Percentiles rank a stretch among this genome's conserved stretches.
These are phyloP conservation scores for Boletus subparvulus DNA, from an alignment of 768 basidiomycete species.

Conservation along the genomic window DNA sequence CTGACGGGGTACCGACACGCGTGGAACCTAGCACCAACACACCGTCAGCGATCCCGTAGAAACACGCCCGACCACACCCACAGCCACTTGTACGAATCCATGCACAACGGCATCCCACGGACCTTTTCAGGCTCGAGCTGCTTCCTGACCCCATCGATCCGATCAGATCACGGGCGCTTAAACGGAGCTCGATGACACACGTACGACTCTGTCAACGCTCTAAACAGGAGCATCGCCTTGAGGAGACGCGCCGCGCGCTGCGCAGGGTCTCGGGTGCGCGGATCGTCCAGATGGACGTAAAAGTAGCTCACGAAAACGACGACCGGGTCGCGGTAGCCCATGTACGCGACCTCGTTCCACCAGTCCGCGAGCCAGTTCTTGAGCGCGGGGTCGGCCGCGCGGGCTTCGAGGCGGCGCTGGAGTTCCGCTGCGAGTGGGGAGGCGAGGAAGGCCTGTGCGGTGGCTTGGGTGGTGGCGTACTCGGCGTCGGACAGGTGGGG, in stretches of 20 bases:
- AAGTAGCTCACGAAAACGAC: slow-evolving; percentile 94
- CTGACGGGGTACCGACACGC: slow-evolving; percentile 83
- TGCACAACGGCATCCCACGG: slow-evolving; percentile 75
- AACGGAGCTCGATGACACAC: background rate
- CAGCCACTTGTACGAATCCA: slow-evolving; percentile 95
- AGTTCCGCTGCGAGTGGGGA: slow-evolving; percentile 70
- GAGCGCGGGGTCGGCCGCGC: slow-evolving; percentile 58
- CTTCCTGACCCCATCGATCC: slow-evolving; percentile 42
- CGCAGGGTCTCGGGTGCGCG: slow-evolving; percentile 50
- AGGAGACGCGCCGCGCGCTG: slow-evolving; percentile 78
- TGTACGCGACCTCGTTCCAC: slow-evolving; percentile 95
- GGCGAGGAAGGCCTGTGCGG: slow-evolving; percentile 65
- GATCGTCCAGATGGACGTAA: slow-evolving; percentile 82
- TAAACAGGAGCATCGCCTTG: slow-evolving; percentile 83
- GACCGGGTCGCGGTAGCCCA: slow-evolving; percentile 86
- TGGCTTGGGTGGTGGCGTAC: slow-evolving; percentile 54
- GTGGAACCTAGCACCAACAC: slow-evolving; percentile 66
- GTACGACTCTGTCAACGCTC: slow-evolving; percentile 79
- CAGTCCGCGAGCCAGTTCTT: slow-evolving; percentile 93
- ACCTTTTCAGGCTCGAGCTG: slow-evolving; percentile 87
- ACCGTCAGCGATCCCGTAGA: background rate
- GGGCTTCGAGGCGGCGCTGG: slow-evolving; percentile 73
- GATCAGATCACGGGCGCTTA: background rate
- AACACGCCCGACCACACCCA: slow-evolving; percentile 32
- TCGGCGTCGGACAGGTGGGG: slow-evolving; percentile 72